A percentile compares a stretch with the other conserved stretches of the same genome.
These are phyloP conservation scores for Agastache rugosa DNA, from an alignment of 257 asterid species.

Conservation along the genomic window DNA sequence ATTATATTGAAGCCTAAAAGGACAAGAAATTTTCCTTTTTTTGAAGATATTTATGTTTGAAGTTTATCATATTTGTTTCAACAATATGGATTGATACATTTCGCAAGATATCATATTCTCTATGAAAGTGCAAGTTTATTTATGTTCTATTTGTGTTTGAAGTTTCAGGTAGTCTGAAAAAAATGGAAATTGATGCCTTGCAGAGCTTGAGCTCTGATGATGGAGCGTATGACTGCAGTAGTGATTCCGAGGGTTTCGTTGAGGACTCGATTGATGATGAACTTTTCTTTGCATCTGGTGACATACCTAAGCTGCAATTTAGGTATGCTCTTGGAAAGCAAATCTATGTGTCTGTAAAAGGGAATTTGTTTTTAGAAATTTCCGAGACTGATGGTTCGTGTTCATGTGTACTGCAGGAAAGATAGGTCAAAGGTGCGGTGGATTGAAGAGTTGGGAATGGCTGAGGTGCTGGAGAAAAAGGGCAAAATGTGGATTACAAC, in stretches of 20 bases:
- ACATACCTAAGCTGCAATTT: slow-evolving; percentile 67
- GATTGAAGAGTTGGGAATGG: slow-evolving; percentile 72
- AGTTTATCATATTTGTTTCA: background rate
- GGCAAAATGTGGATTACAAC: slow-evolving; percentile 86
- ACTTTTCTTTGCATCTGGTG: slow-evolving; percentile 43
- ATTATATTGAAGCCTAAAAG: too few species aligned
- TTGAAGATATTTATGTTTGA: background rate
- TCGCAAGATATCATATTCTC: background rate
- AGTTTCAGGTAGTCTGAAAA: slow-evolving; percentile 4
- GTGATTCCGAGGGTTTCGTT: slow-evolving; percentile 53
- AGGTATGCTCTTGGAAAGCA: slow-evolving; percentile 47
- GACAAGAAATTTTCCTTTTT: too few species aligned
- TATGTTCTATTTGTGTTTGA: slow-evolving; percentile 14
- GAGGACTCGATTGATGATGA: slow-evolving; percentile 59
- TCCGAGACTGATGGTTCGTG: background rate
- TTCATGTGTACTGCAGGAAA: slow-evolving; percentile 48
- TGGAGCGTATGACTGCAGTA: slow-evolving; percentile 50
- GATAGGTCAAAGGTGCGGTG: slow-evolving; percentile 65
- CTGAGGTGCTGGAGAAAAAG: slow-evolving; percentile 69
- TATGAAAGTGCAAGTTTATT: background rate
- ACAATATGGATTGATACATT: background rate
- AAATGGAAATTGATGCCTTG: slow-evolving; percentile 51
- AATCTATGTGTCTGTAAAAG: background rate
- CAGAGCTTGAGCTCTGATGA: slow-evolving; percentile 34
- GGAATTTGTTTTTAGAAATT: background rate